A percentile compares a stretch with the other conserved stretches of the same genome.
Evolutionary conservation across 2,329 filamentous ascomycete species (phyloP).

Genomic region (Aspergillus glaucus): DNA sequence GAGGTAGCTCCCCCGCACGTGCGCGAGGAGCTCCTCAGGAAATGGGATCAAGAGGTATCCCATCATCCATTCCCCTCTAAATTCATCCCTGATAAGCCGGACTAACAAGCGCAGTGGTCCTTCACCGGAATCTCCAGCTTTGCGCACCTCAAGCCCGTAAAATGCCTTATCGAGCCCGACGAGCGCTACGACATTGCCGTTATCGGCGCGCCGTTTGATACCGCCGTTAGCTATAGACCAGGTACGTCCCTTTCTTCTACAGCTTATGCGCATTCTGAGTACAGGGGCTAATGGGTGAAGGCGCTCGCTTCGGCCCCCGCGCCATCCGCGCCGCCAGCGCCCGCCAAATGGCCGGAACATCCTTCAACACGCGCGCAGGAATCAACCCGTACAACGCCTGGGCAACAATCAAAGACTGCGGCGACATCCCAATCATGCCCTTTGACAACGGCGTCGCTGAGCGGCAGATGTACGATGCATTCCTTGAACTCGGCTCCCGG

Average conservation of each 20-base stretch:
- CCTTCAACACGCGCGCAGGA: slow-evolving; percentile 73
- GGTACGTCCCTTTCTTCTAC: slow-evolving; percentile 41
- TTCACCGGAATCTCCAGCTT: slow-evolving; percentile 72
- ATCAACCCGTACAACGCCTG: slow-evolving; percentile 79
- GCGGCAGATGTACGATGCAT: slow-evolving; percentile 76
- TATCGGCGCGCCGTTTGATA: slow-evolving; percentile 68
- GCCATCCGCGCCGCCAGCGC: slow-evolving; percentile 79
- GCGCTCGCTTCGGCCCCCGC: slow-evolving; percentile 77
- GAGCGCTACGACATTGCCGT: slow-evolving; percentile 65
- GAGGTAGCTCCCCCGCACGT: slow-evolving; percentile 34
- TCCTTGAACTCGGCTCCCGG: slow-evolving; percentile 58
- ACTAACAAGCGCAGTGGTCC: slow-evolving; percentile 43
- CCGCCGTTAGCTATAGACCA: slow-evolving; percentile 63
- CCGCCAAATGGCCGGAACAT: slow-evolving; percentile 71
- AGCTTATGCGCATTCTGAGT: not conserved
- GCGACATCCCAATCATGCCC: slow-evolving; percentile 80
- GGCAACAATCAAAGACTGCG: slow-evolving; percentile 78
- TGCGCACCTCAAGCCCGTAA: slow-evolving; percentile 62
- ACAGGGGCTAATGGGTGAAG: slow-evolving; percentile 13
- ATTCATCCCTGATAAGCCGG: not conserved
- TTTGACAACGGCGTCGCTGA: slow-evolving; percentile 79
- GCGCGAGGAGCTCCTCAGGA: slow-evolving; percentile 39
- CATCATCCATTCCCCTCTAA: not conserved
- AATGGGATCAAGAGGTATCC: slow-evolving; percentile 45
- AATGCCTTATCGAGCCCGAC: slow-evolving; percentile 61